Conservation (phyloP, 1,139 yeast species). For the Saccharomyces hybrid region DNA sequence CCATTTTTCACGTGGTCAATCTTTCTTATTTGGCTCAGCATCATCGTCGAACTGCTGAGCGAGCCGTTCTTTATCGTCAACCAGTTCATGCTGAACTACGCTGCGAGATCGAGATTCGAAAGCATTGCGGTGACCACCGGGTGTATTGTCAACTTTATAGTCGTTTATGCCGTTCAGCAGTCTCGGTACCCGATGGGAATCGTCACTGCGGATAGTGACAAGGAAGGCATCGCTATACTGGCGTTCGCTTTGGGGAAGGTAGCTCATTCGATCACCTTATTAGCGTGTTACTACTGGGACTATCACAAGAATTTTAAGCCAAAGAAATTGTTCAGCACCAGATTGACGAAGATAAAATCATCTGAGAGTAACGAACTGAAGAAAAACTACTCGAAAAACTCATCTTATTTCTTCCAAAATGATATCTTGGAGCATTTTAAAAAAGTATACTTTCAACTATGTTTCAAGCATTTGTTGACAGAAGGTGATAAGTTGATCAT, state of each 20-base stretch:
- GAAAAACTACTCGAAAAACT: neutral
- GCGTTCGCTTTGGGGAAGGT: conserved; percentile 75
- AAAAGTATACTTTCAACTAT: conserved; percentile 65
- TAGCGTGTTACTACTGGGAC: conserved; percentile 34
- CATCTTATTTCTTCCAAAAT: conserved; percentile 31
- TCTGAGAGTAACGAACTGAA: conserved; percentile 8
- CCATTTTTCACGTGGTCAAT: conserved; percentile 36
- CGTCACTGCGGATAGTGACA: conserved; percentile 7
- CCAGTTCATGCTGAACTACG: conserved; percentile 62
- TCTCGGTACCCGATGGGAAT: conserved; percentile 2
- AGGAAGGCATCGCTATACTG: conserved; percentile 47
- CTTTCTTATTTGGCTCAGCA: conserved; percentile 43
- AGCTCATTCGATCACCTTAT: conserved; percentile 48
- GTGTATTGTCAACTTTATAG: conserved; percentile 56
- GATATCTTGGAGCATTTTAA: conserved; percentile 42
- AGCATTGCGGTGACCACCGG: conserved; percentile 49
- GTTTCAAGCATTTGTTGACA: conserved; percentile 79
- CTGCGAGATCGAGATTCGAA: conserved; percentile 64
- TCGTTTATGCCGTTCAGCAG: conserved; percentile 33
- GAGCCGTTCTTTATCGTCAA: conserved; percentile 76
- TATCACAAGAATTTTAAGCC: conserved; percentile 26
- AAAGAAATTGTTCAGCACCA: conserved; percentile 19
- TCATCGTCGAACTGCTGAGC: conserved; percentile 53
- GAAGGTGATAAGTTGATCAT: conserved; percentile 86
- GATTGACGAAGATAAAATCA: conserved; percentile 26